Evolutionary conservation across 1,139 yeast species (phyloP).

Genomic region (Yamadazyma triangularis): DNA sequence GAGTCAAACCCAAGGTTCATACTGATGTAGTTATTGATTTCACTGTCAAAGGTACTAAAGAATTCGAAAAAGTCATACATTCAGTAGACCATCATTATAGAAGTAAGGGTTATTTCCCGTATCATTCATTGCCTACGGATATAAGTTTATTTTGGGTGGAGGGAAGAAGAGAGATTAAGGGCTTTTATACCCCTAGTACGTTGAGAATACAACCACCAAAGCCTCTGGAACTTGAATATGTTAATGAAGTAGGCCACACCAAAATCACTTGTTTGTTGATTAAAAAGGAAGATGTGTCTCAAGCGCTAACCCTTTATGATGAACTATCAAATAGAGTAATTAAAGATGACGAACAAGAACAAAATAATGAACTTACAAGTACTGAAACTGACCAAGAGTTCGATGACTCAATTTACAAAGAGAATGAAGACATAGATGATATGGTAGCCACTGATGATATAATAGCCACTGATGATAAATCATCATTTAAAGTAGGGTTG

Average conservation of each 20-base stretch:
- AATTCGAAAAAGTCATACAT: conserved; percentile 15
- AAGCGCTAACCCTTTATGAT: conserved; percentile 24
- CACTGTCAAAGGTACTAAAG: conserved; percentile 30
- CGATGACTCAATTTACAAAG: no score
- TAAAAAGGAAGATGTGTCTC: conserved; percentile 18
- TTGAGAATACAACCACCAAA: conserved; percentile 31
- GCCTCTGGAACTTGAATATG: conserved; percentile 13
- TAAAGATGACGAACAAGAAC: no score
- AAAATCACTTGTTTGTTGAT: conserved; percentile 30
- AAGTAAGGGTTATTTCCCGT: conserved; percentile 5
- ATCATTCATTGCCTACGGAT: conserved; percentile 8
- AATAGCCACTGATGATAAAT: conserved; percentile 14
- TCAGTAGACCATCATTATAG: conserved; percentile 16
- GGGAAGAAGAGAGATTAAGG: conserved; percentile 35
- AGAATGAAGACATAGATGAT: neutral
- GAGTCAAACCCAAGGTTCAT: conserved; percentile 25
- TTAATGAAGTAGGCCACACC: conserved; percentile 19
- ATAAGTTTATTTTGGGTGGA: conserved; percentile 38
- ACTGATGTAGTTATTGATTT: conserved; percentile 18
- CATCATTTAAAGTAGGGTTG: conserved; percentile 50
- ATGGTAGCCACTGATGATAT: conserved; percentile 4
- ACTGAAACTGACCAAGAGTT: neutral
- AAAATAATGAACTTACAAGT: neutral
- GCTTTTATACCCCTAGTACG: conserved; percentile 39
- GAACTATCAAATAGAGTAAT: conserved; percentile 19